Evolutionary conservation across 2,329 filamentous ascomycete species (phyloP), one percentile per base, ranked within the genome.

Genomic region (Venturia asperata): DNA sequence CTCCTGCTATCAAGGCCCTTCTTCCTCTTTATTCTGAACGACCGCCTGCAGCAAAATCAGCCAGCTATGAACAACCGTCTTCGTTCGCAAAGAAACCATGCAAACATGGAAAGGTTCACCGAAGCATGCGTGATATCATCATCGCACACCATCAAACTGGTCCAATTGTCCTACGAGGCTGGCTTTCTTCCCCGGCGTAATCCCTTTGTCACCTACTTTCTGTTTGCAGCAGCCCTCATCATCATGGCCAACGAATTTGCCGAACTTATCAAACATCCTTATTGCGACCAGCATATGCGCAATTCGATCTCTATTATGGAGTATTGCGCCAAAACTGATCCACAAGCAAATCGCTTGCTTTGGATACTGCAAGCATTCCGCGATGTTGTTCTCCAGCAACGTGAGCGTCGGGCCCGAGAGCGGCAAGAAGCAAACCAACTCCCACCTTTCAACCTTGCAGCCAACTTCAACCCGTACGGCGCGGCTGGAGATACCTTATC

Each of bases 1-100:
- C 81, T 88, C 34, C 77, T 89, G 0, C 78, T 89, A 1, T 86
- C 84, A 1, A 78, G 86, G 37, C 86, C 87, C 0, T 88, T 88
- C 71, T 85, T 88, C 66, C 74, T 87, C 17, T 83, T 81, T 66
- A 77, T 85, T 15, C 77, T 86, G 49, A 83, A 78, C 63, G 72
- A 74, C 17, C 74, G 77, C 62, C 74, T 75, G 3, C 77, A 78
- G 67, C 72, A 73, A 17, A 72, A 74, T 45, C 64, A 61, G n/a
- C 15, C 37, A 19, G 7, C 6, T 5, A 34, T 30, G 21, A 19
- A 17, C 7, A 62, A 47, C 19, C 27, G 55, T 27, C 6, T 34
- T 24, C 55, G 42, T 15, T 62, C 39, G 43, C 37, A 49, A 24
- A 21, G 58, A 24, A 56, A 42, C 15, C 66, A 68, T 42, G 47